Evolutionary conservation across 164 flowering plant species (phyloP), one percentile per base, ranked within the genome.

Genomic region (Aristolochia fimbriata): DNA sequence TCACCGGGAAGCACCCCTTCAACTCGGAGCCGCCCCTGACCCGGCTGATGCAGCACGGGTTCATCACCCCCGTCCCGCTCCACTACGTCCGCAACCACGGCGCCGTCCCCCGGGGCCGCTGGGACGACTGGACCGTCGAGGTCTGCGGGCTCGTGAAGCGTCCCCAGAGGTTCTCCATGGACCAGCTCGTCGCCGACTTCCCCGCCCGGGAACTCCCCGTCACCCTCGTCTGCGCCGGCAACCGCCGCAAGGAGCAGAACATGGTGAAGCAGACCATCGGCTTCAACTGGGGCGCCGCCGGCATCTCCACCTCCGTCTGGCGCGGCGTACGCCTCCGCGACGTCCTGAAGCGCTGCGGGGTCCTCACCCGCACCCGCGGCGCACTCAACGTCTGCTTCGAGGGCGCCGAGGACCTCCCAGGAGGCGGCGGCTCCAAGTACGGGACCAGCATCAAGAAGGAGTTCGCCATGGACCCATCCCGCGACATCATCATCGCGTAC

Each of bases 71-170:
- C 7, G 89, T 74, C 33, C 83, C 95, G 4, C 85, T 90, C 62
- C 99, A 94, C 76, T 94, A 94, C 78, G 99, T 94, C 16, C 88
- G 99, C 14, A 94, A 94, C 81, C 99, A 94, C 68, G 99, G 99
- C 0, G 51, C 84, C 0, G 99, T 88, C 58, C 99, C 97, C 1
- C 72, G 67, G 46, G 88, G 67, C 25, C 24, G 37, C 6, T 94
- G 94, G 92, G 78, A 68, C 4, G 84, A 81, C 31, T 94, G 99
- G 97, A 76, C 86, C 16, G 79, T 94, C 4, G 99, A 94, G 71
- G 70, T 94, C 1, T 62, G 74, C 61, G 99, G 97, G 14, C 79
- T 88, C 6, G 96, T 94, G 4, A 80, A 76, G 30, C 74, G 80
- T 0, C 99, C 99, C 9, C 20, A 48, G 22, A 60, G 70, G 20